Percentiles rank a stretch among this genome's conserved stretches.
phyloP scores from a whole-genome alignment of 1,139 yeast species.

The Yamadazyma triangularis region DNA sequence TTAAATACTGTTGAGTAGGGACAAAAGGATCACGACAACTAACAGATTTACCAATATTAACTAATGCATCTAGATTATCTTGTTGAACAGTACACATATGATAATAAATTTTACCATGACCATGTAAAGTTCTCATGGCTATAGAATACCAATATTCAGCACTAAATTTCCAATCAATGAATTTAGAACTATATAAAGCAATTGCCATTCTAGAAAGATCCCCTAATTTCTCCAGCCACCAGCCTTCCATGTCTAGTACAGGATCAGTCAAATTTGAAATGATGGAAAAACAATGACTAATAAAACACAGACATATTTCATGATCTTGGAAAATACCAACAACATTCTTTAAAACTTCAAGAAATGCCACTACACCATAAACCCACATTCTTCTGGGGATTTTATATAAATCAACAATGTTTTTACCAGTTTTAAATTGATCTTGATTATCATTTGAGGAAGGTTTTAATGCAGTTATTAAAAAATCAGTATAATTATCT shows the following conservation, averaged over 20 bases:
- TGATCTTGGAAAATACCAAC: conserved; percentile 52
- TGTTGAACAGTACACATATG: conserved; percentile 83
- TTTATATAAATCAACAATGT: conserved; percentile 68
- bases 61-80: conserved; percentile 74
- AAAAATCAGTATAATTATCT: conserved; percentile 67
- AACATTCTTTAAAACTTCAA: conserved; percentile 75
- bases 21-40: conserved; percentile 78
- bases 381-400: conserved; percentile 81
- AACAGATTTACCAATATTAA: conserved; percentile 72
- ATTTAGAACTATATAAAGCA: conserved; percentile 70
- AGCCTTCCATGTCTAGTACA: conserved; percentile 56
- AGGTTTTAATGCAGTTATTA: conserved; percentile 67
- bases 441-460: conserved; percentile 39
- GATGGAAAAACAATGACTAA: conserved; percentile 48
- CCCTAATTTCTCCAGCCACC: conserved; percentile 77
- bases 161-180: conserved; percentile 76
- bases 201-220: conserved; percentile 81
- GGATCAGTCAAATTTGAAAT: conserved; percentile 51
- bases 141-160: conserved; percentile 75
- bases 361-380: conserved; percentile 71
- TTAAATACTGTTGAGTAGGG: conserved; percentile 72
- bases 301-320: conserved; percentile 45
- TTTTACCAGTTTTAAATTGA: conserved; percentile 64
- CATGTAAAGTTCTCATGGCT: conserved; percentile 66
- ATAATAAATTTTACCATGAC: conserved; percentile 76